Conservation (phyloP, 108 stramenopile genomes). For the Seminavis robusta region DNA sequence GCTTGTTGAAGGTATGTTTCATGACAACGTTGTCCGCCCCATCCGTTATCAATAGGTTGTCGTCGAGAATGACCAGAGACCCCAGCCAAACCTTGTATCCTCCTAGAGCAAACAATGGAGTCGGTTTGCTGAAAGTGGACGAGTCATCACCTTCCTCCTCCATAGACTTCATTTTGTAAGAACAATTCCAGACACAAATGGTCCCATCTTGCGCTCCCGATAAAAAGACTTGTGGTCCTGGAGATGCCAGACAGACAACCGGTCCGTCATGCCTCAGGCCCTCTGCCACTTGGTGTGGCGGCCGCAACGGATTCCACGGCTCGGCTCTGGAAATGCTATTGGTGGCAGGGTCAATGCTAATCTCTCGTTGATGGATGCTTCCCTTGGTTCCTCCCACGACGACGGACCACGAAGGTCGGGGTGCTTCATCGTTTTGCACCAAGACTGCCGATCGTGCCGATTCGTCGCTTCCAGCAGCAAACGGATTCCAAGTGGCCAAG, state of each 20-base stretch:
- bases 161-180: not conserved
- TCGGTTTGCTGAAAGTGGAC: no score
- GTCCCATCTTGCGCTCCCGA: slow-evolving; percentile 59
- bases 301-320: no score
- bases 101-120: slow-evolving; percentile 53
- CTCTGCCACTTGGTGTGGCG: no score
- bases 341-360: slow-evolving; percentile 20
- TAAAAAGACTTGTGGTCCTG: slow-evolving; percentile 45
- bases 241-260: slow-evolving; percentile 40
- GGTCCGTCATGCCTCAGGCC: slow-evolving; percentile 46
- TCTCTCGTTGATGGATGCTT: slow-evolving; percentile 26
- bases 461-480: slow-evolving; percentile 26
- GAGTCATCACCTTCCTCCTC: slow-evolving; percentile 18
- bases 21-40: no score
- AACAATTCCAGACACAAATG: slow-evolving; percentile 50
- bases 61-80: no score
- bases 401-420: slow-evolving; percentile 20
- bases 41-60: no score
- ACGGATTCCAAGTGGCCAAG: slow-evolving; percentile 37
- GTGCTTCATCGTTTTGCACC: slow-evolving; percentile 21
- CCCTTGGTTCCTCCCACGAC: slow-evolving; percentile 46
- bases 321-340: slow-evolving; percentile 22
- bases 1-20: no score
- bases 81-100: slow-evolving; percentile 76
- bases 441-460: slow-evolving; percentile 29